A percentile compares a stretch with the other conserved stretches of the same genome.
phyloP scores from a whole-genome alignment of 129 eudicot genomes.

The Saposhnikovia divaricata region DNA sequence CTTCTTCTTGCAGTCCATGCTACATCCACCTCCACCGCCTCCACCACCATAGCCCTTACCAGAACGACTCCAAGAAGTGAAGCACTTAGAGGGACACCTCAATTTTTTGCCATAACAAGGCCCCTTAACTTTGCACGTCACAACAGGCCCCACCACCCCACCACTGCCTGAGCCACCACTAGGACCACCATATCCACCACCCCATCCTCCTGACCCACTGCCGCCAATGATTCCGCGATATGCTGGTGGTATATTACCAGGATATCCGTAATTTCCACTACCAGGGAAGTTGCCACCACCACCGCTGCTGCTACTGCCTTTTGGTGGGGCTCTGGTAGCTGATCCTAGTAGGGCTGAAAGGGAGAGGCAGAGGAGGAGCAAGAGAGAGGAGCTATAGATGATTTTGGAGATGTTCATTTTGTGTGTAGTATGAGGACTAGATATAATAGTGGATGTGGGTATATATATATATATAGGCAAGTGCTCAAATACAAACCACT shows the following conservation, averaged over 20 bases:
- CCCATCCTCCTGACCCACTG: conserved; percentile 54
- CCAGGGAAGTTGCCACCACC: conserved; percentile 21
- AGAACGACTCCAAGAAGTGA: conserved; percentile 54
- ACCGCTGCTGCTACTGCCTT: background rate
- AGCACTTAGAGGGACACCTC: conserved; percentile 86
- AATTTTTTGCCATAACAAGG: conserved; percentile 82
- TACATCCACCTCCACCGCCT: conserved; percentile 97
- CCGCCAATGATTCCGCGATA: conserved; percentile 21
- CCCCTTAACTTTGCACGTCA: conserved; percentile 69
- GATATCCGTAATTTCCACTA: conserved; percentile 11
- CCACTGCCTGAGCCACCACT: conserved; percentile 58
- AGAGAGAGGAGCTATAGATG: background rate
- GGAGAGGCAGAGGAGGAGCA: conserved; percentile 11
- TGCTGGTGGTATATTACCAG: conserved; percentile 10
- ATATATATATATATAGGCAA: background rate
- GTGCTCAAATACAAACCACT: too few species aligned
- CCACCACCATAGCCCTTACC: conserved; percentile 91
- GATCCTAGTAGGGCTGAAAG: conserved; percentile 24
- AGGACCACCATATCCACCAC: conserved; percentile 75
- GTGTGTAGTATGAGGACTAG: background rate
- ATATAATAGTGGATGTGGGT: background rate
- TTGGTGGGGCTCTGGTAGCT: conserved; percentile 7
- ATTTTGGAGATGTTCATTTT: background rate
- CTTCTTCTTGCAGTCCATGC: conserved; percentile 79
- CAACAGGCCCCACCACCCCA: conserved; percentile 45